Evolutionary conservation across 345 rosid species (phyloP).

Genomic region (Hypericum perforatum): DNA sequence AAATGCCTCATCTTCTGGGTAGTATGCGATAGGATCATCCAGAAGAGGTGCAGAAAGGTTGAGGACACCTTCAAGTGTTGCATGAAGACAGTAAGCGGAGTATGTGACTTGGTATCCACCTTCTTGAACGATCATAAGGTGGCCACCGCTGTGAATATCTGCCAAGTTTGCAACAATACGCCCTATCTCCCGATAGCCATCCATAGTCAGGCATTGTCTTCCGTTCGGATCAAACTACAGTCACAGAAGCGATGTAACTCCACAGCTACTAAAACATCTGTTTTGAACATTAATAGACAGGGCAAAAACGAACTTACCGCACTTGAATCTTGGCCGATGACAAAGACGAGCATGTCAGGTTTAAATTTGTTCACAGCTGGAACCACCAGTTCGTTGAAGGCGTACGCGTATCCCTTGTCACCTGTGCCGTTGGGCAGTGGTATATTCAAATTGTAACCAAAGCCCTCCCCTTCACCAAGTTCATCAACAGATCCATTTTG

Average conservation of each 20-base stretch:
- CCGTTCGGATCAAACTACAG: conserved; percentile 90
- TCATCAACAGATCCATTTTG: conserved; percentile 67
- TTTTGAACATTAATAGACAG: background rate
- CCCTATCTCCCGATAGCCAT: conserved; percentile 65
- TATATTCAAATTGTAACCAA: conserved; percentile 70
- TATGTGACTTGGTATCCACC: conserved; percentile 86
- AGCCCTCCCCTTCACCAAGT: conserved; percentile 66
- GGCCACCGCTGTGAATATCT: conserved; percentile 42
- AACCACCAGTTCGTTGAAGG: conserved; percentile 50
- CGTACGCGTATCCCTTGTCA: conserved; percentile 57
- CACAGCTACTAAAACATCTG: background rate
- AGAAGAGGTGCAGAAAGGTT: conserved; percentile 39
- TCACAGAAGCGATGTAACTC: background rate
- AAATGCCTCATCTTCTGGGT: conserved; percentile 68
- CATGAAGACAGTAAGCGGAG: conserved; percentile 87
- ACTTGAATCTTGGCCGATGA: conserved; percentile 84
- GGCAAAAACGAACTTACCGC: conserved; percentile 53
- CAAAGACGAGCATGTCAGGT: conserved; percentile 66
- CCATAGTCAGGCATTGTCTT: conserved; percentile 80
- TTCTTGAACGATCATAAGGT: conserved; percentile 78
- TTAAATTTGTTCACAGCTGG: conserved; percentile 50
- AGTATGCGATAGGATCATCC: conserved; percentile 53
- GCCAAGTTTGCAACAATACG: conserved; percentile 34
- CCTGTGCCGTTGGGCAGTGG: conserved; percentile 94
- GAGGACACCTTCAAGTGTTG: conserved; percentile 76